Base-by-base conservation (phyloP, 2,329 filamentous ascomycete species). In the Aspergillus quadricinctus region DNA sequence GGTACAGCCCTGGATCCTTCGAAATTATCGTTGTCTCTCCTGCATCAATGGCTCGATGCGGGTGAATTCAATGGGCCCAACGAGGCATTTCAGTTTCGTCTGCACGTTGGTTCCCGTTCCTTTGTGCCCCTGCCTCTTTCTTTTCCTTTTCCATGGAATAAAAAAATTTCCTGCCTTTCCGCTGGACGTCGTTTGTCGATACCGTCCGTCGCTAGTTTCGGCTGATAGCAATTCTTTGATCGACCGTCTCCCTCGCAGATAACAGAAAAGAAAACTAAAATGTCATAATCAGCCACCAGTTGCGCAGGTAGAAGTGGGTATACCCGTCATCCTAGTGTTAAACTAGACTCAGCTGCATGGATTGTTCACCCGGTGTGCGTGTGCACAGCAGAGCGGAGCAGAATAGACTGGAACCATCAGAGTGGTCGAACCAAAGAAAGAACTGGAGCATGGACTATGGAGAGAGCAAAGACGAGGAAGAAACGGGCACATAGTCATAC, bases 31-130 rank as follows among this genome's bases (percentile, higher is more conserved):
- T 5, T 37, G 31, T 37, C 31, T 37, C 31, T 54, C 52, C 52
- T 54, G 52, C 52, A 28, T 50, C 10, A 29, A 31, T 31, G 23
- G 23, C 23, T 23, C 23, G 31, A 14, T 17, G 31, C 31, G 31
- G 31, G 14, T 14, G 11, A 14, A 17, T 17, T 35, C 31, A 35
- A 35, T 35, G 31, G 31, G 4, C 10, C 31, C 31, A 35, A 35
- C 31, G 28, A 48, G 21, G 52, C 14, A 37, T 37, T 2, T 40
- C 46, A 40, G 27, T 50, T 25, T 48, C 27, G 28, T 48, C 57
- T 60, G 58, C 58, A 60, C 58, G 58, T 60, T 60, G 57, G 58
- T 60, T 56, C 53, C 31, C 31, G 31, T 37, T 37, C 31, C 31
- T 7, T 37, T 37, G 14, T 37, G 31, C 31, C 31, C 31, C 31